A percentile compares a stretch with the other conserved stretches of the same genome.
Evolutionary conservation across 2,329 filamentous ascomycete genomes (phyloP).

Genomic region (Teratosphaeria nubilosa): DNA sequence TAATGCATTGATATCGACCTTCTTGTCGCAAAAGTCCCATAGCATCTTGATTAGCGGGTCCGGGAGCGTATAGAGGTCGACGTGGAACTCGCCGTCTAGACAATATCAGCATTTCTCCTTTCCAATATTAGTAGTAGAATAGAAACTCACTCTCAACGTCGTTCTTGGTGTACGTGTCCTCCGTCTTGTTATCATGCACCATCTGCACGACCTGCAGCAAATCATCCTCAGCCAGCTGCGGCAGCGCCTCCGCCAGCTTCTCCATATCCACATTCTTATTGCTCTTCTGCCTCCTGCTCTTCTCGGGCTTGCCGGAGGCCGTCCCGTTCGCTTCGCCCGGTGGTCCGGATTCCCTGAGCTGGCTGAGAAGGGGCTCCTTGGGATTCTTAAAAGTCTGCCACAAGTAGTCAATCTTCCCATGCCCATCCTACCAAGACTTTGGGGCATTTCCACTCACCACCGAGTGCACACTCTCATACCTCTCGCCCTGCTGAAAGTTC

Average conservation of each 20-base stretch:
- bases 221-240: constrained; percentile 86
- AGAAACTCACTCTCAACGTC: constrained; percentile 68
- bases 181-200: constrained; percentile 92
- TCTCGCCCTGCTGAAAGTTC: constrained; percentile 67
- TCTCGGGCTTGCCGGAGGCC: constrained; percentile 62
- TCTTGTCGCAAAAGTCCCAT: constrained; percentile 65
- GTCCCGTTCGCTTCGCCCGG: constrained; percentile 49
- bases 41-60: constrained; percentile 83
- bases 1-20: constrained; percentile 16
- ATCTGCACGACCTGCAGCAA: constrained; percentile 91
- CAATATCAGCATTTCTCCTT: not conserved
- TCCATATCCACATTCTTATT: constrained; percentile 67
- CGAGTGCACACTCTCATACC: constrained; percentile 71
- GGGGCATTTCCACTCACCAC: constrained; percentile 47
- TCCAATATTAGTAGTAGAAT: not conserved
- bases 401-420: not conserved
- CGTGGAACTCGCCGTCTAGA: constrained; percentile 88
- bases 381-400: constrained; percentile 76
- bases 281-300: constrained; percentile 46
- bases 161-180: constrained; percentile 93
- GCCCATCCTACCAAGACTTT: not conserved
- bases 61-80: constrained; percentile 94
- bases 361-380: constrained; percentile 68
- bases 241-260: constrained; percentile 85
- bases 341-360: constrained; percentile 73